Percentiles rank a stretch among this genome's conserved stretches.
These are phyloP conservation scores for Nannochloropsis oceanica DNA, from an alignment of 108 stramenopile species.

Conservation along the genomic window DNA sequence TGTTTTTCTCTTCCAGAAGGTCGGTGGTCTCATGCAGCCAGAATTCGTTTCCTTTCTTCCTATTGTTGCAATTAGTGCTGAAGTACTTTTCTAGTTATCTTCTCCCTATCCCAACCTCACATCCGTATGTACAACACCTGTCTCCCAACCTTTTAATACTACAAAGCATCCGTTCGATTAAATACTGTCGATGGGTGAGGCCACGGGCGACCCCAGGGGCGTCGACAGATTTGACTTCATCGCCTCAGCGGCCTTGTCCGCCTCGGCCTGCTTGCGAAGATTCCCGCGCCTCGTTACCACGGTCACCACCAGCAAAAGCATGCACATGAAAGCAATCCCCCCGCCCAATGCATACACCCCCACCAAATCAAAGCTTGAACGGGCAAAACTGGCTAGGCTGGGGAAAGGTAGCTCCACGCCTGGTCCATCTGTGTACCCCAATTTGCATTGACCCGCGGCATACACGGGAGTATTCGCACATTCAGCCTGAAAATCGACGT, in stretches of 20 bases:
- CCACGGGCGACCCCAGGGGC: not conserved
- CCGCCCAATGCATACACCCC: not conserved
- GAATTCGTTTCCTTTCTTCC: too few relatives aligned
- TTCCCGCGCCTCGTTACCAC: not conserved
- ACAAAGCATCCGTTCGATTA: not conserved
- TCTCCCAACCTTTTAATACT: too few relatives aligned
- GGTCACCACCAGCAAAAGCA: not conserved
- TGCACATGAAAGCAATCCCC: not conserved
- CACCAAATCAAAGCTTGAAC: not conserved
- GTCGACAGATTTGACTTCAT: not conserved
- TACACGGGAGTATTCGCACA: not conserved
- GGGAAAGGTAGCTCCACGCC: not conserved
- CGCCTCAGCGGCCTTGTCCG: not conserved
- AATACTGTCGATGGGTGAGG: not conserved
- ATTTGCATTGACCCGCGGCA: not conserved
- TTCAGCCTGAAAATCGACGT: not conserved
- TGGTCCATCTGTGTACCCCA: not conserved
- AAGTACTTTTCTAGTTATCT: too few relatives aligned
- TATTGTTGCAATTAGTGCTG: too few relatives aligned
- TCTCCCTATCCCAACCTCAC: too few relatives aligned
- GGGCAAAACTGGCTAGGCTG: not conserved
- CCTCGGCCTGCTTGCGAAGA: not conserved
- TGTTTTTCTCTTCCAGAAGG: too few relatives aligned
- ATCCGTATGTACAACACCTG: too few relatives aligned
- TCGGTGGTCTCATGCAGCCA: too few relatives aligned